Base-by-base conservation (phyloP, 768 basidiomycete species). In the Leccinum incarnatum region DNA sequence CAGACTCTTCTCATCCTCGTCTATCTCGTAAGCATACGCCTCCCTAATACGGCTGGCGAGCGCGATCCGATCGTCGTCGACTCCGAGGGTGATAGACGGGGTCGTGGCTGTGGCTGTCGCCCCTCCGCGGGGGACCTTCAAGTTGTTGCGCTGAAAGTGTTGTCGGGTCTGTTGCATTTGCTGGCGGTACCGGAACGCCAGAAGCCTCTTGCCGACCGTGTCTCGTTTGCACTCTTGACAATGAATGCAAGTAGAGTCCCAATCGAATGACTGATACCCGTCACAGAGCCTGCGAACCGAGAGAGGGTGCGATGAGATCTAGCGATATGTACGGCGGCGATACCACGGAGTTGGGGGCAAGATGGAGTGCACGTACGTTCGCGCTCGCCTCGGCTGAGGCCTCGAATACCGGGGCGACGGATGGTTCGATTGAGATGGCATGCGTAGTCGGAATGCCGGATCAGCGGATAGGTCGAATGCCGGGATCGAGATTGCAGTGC, bases 181-280 rank as follows among this genome's bases (percentile, higher is more conserved):
- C 8, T 64, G 62, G 51, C 60, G 67, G 37, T 60, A 60, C 11
- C 62, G 64, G 23, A 57, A 57, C 21, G 59, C 72, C 25, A 73
- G 25, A 29, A 73, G 21, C 27, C 61, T 60, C 34, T 73, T 73
- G 19, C 63, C n/a, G 15, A 74, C 23, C 2, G 62, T 59, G 53
- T 73, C 72, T 29, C 72, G 65, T 53, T 58, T 62, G 42, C 73
- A 73, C 7, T 67, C 68, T 10, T 62, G 62, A 36, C 73, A 73
- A 25, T 73, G 72, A 51, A 55, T 53, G 40, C 64, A 72, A 19
- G 65, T 61, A 19, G 52, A 45, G n/a, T 68, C 59, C 54, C 62
- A 57, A 48, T 63, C 58, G 5, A 53, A 30, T 6, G 72, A 49
- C 46, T 70, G 73, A 36, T 60, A 53, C 4, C 23, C 37, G 29